phyloP scores from a whole-genome alignment of 495 filamentous ascomycete species.

The Acidomyces sp. region DNA sequence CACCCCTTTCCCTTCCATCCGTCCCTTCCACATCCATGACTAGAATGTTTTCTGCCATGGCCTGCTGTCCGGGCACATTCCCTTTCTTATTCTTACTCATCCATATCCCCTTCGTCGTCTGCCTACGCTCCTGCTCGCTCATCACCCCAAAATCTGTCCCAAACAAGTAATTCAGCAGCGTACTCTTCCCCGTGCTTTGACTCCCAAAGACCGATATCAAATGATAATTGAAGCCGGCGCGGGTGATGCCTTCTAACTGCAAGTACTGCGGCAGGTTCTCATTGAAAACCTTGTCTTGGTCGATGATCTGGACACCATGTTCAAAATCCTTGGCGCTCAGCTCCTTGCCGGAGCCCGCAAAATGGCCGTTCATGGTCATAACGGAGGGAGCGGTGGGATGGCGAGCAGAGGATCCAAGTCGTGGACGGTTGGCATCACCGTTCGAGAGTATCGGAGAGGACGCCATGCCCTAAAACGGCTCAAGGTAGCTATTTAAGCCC shows the following conservation, averaged over 20 bases:
- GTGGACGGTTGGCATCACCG: conserved; percentile 1
- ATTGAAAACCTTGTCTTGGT: conserved; percentile 92
- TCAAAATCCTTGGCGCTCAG: conserved; percentile 58
- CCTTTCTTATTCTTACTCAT: conserved; percentile 85
- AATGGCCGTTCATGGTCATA: conserved; percentile 77
- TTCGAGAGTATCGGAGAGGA: too few species aligned
- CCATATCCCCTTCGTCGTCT: conserved; percentile 99
- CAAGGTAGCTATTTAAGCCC: too few species aligned
- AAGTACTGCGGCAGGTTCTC: conserved; percentile 72
- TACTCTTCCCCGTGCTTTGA: conserved; percentile 97
- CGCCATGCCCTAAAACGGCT: too few species aligned
- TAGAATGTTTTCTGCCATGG: conserved; percentile 92
- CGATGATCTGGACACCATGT: conserved; percentile 92
- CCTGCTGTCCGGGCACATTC: conserved; percentile 25
- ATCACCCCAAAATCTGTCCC: conserved; percentile 94
- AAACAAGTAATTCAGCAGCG: conserved; percentile 88
- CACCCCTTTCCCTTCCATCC: conserved; percentile 87
- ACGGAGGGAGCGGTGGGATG: conserved; percentile 36
- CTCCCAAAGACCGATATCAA: conserved; percentile 97
- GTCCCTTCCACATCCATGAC: conserved; percentile 99
- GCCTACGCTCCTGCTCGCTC: conserved; percentile 76
- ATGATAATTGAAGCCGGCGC: conserved; percentile 95
- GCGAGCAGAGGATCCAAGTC: not conserved
- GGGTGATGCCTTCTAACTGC: conserved; percentile 58
- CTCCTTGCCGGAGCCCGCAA: conserved; percentile 64